Conservation (phyloP, 202 grass and related monocot genomes). For the Setaria viridis region DNA sequence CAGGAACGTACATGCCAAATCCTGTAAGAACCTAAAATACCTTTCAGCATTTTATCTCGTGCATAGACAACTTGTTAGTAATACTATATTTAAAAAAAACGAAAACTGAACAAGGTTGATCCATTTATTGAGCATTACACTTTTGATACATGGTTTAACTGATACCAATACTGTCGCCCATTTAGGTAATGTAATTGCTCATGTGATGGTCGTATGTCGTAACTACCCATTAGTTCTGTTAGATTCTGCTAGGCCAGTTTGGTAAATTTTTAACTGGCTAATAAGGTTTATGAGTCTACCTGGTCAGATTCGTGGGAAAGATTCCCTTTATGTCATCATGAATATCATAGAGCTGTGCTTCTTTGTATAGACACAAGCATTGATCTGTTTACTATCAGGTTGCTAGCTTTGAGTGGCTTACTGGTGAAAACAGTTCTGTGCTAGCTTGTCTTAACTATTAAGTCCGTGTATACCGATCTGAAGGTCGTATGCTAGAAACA, state of each 20-base stretch:
- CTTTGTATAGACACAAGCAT: conserved; percentile 10
- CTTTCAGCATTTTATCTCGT: conserved; percentile 21
- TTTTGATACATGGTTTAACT: background rate
- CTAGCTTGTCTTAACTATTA: background rate
- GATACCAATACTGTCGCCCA: background rate
- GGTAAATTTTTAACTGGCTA: conserved; percentile 11
- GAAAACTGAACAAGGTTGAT: conserved; percentile 1
- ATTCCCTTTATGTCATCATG: conserved; percentile 25
- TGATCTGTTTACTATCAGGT: conserved; percentile 14
- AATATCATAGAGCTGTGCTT: conserved; percentile 10
- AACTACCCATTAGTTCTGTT: conserved; percentile 21
- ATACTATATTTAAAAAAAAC: background rate
- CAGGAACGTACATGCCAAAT: conserved; percentile 89
- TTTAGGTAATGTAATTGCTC: background rate
- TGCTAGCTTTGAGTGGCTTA: conserved; percentile 6
- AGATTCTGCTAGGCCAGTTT: background rate
- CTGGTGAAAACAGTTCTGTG: conserved; percentile 28
- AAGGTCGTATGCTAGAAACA: background rate
- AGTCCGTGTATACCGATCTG: background rate
- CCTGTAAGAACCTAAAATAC: conserved; percentile 71
- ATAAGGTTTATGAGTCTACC: conserved; percentile 27
- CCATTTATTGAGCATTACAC: background rate
- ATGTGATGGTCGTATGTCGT: background rate
- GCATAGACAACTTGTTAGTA: conserved; percentile 26
- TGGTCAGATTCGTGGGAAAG: conserved; percentile 23